Base-by-base conservation (phyloP, 805 yeast species). In the Monosporozyma aquatica region DNA sequence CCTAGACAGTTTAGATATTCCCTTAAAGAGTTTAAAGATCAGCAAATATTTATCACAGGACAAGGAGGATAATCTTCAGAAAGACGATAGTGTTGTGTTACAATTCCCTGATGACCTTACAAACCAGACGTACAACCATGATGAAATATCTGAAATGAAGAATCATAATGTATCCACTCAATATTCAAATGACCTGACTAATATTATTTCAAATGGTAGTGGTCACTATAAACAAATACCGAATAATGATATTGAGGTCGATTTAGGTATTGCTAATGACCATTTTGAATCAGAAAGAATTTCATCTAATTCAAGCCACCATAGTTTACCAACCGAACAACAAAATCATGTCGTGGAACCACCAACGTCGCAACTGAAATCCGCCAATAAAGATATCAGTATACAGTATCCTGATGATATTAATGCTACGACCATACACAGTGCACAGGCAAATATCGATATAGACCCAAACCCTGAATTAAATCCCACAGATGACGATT, bases 1-100 rank as follows among this genome's bases (percentile, higher is more conserved):
- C 13, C 55, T 51, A 21, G 56, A 54, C 22, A 62, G 52, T 42
- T 41, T 60, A 24, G 61, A 55, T 10, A n/a, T 53, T 11, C 49
- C 50, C 25, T 42, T 60, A 41, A 57, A 50, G 43, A 56, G 56
- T 28, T 46, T 58, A 17, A 58, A 55, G 41, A 46, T 59, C 11
- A 40, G 54, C 13, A 46, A 43, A 25, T 32, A 32, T 11, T 37
- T 20, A 25, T 24, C 42, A 18, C 27, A 41, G 23, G 25, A 37
- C 15, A 29, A 34, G 20, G 37, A 8, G 24, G 6, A 20, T 22
- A 29, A 5, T 32, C 22, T 20, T 5, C 25, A 22, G 15, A 14
- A 25, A 8, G 37, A 30, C 13, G 34, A 37, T 18, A 29, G 21
- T 15, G 9, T 15, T 11, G 18, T 13, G 25, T 20, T 15, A 5